Evolutionary conservation across 1,284 basidiomycete genomes (phyloP), one percentile per base, ranked within the genome.

Genomic region (Boletus mariae): DNA sequence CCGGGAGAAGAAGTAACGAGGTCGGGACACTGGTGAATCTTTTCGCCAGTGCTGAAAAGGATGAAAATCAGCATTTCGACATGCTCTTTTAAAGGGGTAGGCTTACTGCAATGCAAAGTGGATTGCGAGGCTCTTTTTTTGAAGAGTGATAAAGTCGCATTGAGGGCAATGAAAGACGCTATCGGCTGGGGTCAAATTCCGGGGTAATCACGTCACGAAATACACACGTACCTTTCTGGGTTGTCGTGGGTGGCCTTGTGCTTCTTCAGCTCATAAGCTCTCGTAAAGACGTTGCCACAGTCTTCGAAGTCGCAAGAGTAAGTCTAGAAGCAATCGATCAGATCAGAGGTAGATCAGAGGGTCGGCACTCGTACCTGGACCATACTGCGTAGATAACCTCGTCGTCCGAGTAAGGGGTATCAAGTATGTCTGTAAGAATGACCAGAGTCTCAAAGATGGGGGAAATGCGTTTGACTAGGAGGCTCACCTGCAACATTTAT

Each of bases 101-200:
- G 58, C 58, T 23, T 35, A 65, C 65, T 68, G 65, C 25, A 15
- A 55, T 10, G 56, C 50, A 2, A 52, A 5, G 40, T 69, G 65
- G 2, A 68, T 57, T 1, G 1, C n/a, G 2, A 70, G 55, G 23
- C 55, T 64, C 50, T 55, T 68, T 49, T 57, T 70, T 23, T 58
- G 56, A 4, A 66, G 47, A 1, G 67, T 59, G 25, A 55, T 51
- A 13, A 70, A 69, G 0, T 49, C 28, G n/a, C 65, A 66, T 23
- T 15, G 1, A 1, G 61, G 7, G 43, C 68, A 66, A 25, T 40
- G 35, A 15, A 52, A 51, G 32, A 68, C 44, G 0, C 66, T 70
- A 5, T 26, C 9, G 3, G 41, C 15, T 15, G 15, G 5, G 4
- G 7, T 43, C 12, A 34, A 28, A 10, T 42, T 41, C 23, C 23